Conservation (phyloP, 2,329 filamentous ascomycete genomes). For the Neonectria punicea region DNA sequence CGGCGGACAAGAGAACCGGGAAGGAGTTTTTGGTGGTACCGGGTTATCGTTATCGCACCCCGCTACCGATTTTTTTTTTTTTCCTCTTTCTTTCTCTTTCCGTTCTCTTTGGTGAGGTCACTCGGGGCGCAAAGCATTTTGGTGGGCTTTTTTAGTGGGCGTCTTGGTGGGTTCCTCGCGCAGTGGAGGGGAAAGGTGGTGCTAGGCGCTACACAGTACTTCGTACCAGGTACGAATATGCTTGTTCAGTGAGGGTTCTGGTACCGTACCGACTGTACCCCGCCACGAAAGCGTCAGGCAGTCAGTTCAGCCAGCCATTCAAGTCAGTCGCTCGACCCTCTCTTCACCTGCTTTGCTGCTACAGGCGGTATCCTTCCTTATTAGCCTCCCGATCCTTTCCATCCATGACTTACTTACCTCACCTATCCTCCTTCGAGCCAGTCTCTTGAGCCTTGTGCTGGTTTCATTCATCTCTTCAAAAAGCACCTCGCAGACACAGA, state of each 20-base stretch:
- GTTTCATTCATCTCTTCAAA: background rate
- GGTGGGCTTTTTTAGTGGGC: background rate
- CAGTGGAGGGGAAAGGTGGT: background rate
- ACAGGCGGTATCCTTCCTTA: background rate
- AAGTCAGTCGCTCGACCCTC: background rate
- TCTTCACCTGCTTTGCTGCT: background rate
- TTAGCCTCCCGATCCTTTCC: background rate
- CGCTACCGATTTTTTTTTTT: conserved; percentile 40
- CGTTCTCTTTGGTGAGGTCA: background rate
- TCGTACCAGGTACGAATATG: background rate
- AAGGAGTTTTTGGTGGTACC: conserved; percentile 16
- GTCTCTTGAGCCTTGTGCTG: no score
- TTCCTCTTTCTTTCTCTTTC: conserved; percentile 21
- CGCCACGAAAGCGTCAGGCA: background rate
- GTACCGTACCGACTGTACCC: background rate
- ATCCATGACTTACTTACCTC: background rate
- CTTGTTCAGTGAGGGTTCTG: no score
- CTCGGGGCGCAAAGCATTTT: background rate
- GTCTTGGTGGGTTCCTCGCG: background rate
- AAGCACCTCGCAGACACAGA: background rate
- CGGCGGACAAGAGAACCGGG: background rate
- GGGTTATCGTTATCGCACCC: conserved; percentile 55
- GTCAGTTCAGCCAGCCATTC: background rate
- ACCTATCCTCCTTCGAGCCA: background rate
- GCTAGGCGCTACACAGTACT: conserved; percentile 17